Conservation (phyloP, 257 asterid species). For the Jaltomata sinuosa region DNA sequence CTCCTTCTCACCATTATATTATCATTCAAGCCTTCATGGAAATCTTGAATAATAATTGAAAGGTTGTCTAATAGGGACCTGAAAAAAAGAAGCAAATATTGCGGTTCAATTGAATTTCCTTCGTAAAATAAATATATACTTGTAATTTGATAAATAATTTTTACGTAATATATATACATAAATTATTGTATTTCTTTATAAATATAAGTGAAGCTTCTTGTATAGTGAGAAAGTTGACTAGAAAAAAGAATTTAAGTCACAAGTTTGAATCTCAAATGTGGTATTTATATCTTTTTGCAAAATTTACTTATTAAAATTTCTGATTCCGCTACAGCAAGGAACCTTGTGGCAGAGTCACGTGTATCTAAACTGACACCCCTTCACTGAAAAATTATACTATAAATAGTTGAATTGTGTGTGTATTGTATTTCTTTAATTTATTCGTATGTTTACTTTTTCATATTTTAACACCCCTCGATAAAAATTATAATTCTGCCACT, state of each 20-base stretch:
- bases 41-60: neutral
- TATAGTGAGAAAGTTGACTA: neutral
- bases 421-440: too few species aligned
- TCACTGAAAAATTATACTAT: too few species aligned
- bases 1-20: conserved; percentile 37
- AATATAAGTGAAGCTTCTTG: neutral
- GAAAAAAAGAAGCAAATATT: neutral
- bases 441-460: too few species aligned
- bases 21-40: conserved; percentile 56
- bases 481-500: too few species aligned
- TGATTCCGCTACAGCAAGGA: too few species aligned
- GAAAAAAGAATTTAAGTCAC: neutral
- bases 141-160: neutral
- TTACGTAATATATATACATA: neutral
- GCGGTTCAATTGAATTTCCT: neutral
- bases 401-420: too few species aligned
- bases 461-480: too few species aligned
- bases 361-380: too few species aligned
- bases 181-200: neutral
- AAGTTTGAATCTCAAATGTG: neutral
- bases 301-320: neutral
- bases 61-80: neutral
- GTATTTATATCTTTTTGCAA: neutral
- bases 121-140: neutral
- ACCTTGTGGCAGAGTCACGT: too few species aligned